Conservation (phyloP, 1,284 basidiomycete genomes). For the Blastosporella zonata region DNA sequence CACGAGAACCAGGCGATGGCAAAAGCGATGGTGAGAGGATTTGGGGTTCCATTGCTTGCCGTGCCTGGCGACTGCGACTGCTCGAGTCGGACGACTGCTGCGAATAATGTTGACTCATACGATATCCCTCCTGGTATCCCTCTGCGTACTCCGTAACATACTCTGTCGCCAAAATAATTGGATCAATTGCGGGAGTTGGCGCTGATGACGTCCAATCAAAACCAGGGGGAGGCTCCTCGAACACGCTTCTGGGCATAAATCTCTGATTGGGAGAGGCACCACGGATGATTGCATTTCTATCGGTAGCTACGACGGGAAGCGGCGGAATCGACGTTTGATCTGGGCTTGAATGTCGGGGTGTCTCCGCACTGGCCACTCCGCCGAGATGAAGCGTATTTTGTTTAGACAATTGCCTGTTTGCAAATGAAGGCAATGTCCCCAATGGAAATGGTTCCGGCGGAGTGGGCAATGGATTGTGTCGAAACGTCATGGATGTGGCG, state of each 20-base stretch:
- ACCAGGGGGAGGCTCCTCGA: background rate
- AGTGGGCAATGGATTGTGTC: conserved; percentile 15
- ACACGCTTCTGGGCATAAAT: conserved; percentile 9
- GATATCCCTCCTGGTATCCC: conserved; percentile 13
- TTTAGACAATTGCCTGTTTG: conserved; percentile 7
- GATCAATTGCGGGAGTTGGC: background rate
- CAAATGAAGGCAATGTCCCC: conserved; percentile 6
- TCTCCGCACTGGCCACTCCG: background rate
- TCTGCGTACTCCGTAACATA: conserved; percentile 12
- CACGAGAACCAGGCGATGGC: no score
- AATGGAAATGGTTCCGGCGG: conserved; percentile 15
- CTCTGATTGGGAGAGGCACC: conserved; percentile 16
- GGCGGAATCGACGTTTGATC: background rate
- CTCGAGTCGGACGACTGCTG: conserved; percentile 1
- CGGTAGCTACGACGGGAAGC: background rate
- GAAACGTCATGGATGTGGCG: conserved; percentile 1
- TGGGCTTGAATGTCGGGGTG: background rate
- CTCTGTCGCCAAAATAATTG: conserved; percentile 10
- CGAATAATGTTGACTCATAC: background rate
- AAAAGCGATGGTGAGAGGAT: background rate
- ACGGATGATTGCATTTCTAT: conserved; percentile 13
- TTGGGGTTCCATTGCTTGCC: background rate
- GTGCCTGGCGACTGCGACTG: background rate
- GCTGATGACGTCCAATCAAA: background rate
- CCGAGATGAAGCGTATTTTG: background rate